Percentiles rank a stretch among this genome's conserved stretches.
Evolutionary conservation across 2,329 filamentous ascomycete species (phyloP).

Genomic region (Zymoseptoria crescenta): DNA sequence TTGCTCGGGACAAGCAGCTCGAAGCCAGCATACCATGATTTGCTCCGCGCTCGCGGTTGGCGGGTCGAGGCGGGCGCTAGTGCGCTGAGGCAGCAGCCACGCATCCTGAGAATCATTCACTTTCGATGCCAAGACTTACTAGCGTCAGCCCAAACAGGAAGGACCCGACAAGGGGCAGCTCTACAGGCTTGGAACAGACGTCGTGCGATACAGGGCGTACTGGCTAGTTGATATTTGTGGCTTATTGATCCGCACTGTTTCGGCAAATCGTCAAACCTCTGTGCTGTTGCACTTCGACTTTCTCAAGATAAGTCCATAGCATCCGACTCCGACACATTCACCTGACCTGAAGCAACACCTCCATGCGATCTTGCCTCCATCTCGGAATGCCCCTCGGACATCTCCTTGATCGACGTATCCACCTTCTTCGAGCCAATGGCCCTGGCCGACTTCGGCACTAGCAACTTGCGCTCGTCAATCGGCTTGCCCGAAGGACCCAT

Average conservation of each 20-base stretch:
- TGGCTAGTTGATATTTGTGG: neutral
- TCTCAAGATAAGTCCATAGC: neutral
- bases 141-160: neutral
- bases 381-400: neutral
- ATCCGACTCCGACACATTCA: neutral
- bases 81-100: neutral
- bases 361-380: neutral
- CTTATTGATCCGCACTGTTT: neutral
- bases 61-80: neutral
- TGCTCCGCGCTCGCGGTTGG: neutral
- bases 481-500: neutral
- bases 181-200: neutral
- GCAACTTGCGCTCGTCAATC: neutral
- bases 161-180: neutral
- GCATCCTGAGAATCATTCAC: neutral
- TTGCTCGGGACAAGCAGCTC: neutral
- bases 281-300: neutral
- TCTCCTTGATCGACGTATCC: neutral
- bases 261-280: neutral
- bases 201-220: neutral
- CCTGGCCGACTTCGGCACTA: neutral
- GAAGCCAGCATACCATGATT: neutral
- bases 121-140: neutral
- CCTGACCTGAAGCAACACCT: neutral
- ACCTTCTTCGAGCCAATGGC: neutral